Conservation (phyloP, 129 eudicot species). For the Tagetes erecta region DNA sequence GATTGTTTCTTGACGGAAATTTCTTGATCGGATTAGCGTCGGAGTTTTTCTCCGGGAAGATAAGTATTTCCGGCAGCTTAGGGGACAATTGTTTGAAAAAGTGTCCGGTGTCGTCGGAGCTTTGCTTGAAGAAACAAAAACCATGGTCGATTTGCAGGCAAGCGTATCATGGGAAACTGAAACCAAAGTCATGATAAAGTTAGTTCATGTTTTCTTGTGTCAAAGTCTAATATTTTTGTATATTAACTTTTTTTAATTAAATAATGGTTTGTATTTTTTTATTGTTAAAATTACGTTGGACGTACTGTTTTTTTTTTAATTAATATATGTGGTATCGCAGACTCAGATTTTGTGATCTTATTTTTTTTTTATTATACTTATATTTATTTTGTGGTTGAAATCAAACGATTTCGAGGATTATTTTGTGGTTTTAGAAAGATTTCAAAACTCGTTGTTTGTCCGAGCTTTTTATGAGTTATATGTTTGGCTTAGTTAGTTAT, state of each 20-base stretch:
- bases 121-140: constrained; percentile 84
- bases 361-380: not conserved
- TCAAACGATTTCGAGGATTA: not conserved
- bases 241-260: constrained; percentile 13
- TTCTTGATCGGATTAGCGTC: constrained; percentile 79
- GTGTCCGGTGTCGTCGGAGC: constrained; percentile 66
- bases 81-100: constrained; percentile 81
- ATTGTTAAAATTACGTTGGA: too few relatives aligned
- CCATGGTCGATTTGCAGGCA: constrained; percentile 73
- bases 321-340: constrained; percentile 1
- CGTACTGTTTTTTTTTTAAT: too few relatives aligned
- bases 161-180: constrained; percentile 80
- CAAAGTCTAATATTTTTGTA: not conserved
- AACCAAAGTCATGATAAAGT: constrained; percentile 53
- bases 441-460: too few relatives aligned
- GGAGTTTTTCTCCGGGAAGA: constrained; percentile 57
- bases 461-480: too few relatives aligned
- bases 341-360: constrained; percentile 20
- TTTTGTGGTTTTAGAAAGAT: too few relatives aligned
- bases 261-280: not conserved
- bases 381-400: constrained; percentile 6
- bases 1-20: constrained; percentile 89
- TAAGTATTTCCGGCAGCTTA: constrained; percentile 65
- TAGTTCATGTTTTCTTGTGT: constrained; percentile 28
- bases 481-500: too few relatives aligned